Conservation (phyloP, 73 alveolate species). For the Paramecium primaurelia region DNA sequence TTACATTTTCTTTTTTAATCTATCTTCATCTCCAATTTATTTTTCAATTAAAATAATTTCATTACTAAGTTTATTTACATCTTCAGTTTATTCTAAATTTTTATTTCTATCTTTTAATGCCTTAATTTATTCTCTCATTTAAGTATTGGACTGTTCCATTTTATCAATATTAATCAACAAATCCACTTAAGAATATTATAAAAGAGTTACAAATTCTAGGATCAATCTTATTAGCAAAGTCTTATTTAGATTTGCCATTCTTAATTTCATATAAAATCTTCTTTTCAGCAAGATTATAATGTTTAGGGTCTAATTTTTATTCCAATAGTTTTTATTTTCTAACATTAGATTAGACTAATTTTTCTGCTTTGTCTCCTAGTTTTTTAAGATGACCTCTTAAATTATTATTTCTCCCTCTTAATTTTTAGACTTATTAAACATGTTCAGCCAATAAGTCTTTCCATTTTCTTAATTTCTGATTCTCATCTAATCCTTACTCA, state of each 20-base stretch:
- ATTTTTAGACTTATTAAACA: not conserved
- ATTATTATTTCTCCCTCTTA: not conserved
- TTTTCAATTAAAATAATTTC: not conserved
- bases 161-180: not conserved
- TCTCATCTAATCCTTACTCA: not conserved
- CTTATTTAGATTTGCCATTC: not conserved
- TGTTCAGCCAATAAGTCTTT: not conserved
- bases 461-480: conserved; percentile 7
- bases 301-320: not conserved
- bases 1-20: not conserved
- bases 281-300: not conserved
- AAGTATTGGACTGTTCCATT: not conserved
- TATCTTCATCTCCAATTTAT: not conserved
- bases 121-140: not conserved
- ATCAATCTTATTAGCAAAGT: not conserved
- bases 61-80: not conserved
- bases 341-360: conserved; percentile 1
- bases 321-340: not conserved
- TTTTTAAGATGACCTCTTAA: not conserved
- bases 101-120: not conserved
- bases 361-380: conserved; percentile 26
- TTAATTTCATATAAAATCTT: not conserved
- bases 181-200: not conserved
- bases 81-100: not conserved
- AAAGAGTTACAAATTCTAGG: not conserved